Conservation (phyloP, 305 asterid genomes). For the Fraxinus baroniana region DNA sequence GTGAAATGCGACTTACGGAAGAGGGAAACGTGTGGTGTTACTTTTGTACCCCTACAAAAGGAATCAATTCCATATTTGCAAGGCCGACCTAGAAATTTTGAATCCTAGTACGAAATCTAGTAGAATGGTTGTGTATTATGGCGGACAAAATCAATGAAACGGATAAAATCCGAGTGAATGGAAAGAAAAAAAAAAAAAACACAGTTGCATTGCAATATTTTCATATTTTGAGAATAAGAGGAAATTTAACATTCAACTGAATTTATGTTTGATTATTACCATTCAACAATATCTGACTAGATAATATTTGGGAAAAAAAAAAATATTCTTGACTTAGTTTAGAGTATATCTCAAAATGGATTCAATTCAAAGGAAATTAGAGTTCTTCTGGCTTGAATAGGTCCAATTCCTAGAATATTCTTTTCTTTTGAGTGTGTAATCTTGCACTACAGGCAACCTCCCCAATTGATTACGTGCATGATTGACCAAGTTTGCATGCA, state of each 20-base stretch:
- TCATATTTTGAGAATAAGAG: not conserved
- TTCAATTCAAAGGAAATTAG: not conserved
- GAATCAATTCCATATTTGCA: not conserved
- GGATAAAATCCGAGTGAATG: not conserved
- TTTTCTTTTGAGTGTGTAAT: not conserved
- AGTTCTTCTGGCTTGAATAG: not conserved
- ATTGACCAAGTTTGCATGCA: not conserved
- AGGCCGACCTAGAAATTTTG: not conserved
- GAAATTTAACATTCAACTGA: not conserved
- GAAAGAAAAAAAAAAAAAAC: not conserved
- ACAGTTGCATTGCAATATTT: not conserved
- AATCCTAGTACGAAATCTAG: not conserved
- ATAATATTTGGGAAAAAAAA: not conserved
- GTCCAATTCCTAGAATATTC: not conserved
- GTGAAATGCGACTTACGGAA: conserved; percentile 30
- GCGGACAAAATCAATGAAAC: not conserved
- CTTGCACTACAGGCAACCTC: not conserved
- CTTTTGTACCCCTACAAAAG: conserved; percentile 18
- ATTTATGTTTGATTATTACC: not conserved
- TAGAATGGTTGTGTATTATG: not conserved
- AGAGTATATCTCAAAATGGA: not conserved
- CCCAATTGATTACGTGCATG: not conserved
- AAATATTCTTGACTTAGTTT: not conserved
- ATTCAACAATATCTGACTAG: not conserved
- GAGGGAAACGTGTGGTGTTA: conserved; percentile 33